Evolutionary conservation across 1,139 yeast genomes (phyloP).

Genomic region (Taphrina wiesneri): DNA sequence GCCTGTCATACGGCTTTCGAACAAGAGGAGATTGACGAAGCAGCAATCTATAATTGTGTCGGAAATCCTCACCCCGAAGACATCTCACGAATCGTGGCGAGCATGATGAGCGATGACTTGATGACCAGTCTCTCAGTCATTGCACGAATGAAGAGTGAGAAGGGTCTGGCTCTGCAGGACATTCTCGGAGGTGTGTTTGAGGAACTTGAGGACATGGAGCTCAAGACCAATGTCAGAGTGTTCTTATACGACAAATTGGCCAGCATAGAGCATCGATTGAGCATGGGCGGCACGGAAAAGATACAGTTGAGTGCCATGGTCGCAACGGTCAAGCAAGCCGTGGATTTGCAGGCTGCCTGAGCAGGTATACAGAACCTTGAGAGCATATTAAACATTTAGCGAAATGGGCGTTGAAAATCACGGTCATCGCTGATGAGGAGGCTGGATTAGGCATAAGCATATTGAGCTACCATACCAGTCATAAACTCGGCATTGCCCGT

Average conservation of each 20-base stretch:
- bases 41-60: constrained; percentile 86
- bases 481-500: not conserved
- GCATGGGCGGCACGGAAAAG: constrained; percentile 89
- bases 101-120: constrained; percentile 87
- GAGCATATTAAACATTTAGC: too few species aligned
- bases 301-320: constrained; percentile 88
- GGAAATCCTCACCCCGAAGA: constrained; percentile 95
- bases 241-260: constrained; percentile 51
- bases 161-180: constrained; percentile 89
- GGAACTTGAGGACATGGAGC: constrained; percentile 63
- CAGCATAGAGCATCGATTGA: constrained; percentile 72
- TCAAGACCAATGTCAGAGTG: constrained; percentile 34
- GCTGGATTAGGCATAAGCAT: constrained; percentile 1
- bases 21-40: constrained; percentile 53
- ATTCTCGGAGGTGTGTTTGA: constrained; percentile 73
- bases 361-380: too few species aligned
- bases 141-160: constrained; percentile 55
- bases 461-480: constrained; percentile 2
- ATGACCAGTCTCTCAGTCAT: constrained; percentile 55
- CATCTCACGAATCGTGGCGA: constrained; percentile 68
- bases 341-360: constrained; percentile 44
- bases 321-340: constrained; percentile 73
- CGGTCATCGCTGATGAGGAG: not conserved
- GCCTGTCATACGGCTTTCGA: constrained; percentile 82
- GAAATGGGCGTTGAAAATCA: too few species aligned